Base-by-base conservation (phyloP, 148 eudicot genomes). In the Diospyros lotus region DNA sequence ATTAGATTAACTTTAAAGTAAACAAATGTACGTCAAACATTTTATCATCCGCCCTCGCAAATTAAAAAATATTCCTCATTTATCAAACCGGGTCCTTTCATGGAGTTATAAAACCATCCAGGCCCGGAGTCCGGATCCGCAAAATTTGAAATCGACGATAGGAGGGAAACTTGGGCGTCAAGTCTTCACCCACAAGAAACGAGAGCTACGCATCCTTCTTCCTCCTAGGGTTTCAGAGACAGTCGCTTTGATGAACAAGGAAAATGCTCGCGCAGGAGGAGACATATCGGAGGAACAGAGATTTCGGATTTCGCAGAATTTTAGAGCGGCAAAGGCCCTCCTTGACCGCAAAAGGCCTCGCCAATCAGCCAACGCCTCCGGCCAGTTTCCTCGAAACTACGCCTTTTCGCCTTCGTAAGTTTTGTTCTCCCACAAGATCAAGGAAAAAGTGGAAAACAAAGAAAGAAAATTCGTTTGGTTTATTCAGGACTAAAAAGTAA, bases 251-350 rank as follows among this genome's bases (percentile, higher is more conserved):
- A 71, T 78, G 81, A 71, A 56, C 73, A 79, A 79, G 67, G 85
- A 86, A 72, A 86, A 83, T 71, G 63, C 9, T 13, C 55, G 2
- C 12, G 54, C 1, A 17, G 62, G 58, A 43, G 82, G 75, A 39
- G 69, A 59, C 66, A 68, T 92, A 65, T 86, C 98, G 17, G 87
- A 82, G n/a, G 89, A 87, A 58, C 92, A 94, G 77, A 82, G 85
- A 64, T 84, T 87, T 82, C 91, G 97, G 71, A 94, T 94, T 60
- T 86, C 92, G 12, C 82, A 76, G 61, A 94, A 78, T 10, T 94
- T 88, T 69, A 76, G 81, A 84, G 87, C 97, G 48, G 98, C 97
- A 6, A 94, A 94, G 74, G 94, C 94, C 72, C 86, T 90, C 45
- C 96, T 90, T 46, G 80, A 86, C 48, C 93, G 93, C 71, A 91